Conservation (phyloP, 116 monocot species). For the Papilionanthe hybrid region DNA sequence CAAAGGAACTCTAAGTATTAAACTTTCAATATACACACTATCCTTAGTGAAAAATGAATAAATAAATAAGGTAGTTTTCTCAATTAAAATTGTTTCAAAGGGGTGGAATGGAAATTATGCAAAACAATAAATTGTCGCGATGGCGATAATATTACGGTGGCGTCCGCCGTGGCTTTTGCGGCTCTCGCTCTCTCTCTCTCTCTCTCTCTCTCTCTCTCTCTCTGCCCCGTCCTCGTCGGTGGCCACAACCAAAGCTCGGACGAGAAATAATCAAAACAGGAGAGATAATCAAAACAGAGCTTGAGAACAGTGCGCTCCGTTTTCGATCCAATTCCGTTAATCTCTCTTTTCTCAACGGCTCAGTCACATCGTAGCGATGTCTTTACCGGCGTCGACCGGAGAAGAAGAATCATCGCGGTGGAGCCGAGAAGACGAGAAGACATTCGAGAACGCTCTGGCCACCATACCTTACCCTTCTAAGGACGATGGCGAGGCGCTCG, state of each 20-base stretch:
- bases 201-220: too few relatives aligned
- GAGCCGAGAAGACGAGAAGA: conserved; percentile 46
- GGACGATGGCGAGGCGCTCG: neutral
- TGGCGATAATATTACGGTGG: neutral
- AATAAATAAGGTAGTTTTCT: too few relatives aligned
- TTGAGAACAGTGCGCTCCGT: neutral
- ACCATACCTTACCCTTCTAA: neutral
- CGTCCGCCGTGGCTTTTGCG: neutral
- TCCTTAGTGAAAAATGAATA: too few relatives aligned
- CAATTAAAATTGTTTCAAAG: neutral
- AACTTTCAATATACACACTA: too few relatives aligned
- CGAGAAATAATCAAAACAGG: too few relatives aligned
- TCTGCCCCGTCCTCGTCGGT: neutral
- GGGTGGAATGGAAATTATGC: neutral
- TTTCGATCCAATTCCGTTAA: too few relatives aligned
- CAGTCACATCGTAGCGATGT: neutral
- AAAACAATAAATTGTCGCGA: neutral
- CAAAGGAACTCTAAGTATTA: too few relatives aligned
- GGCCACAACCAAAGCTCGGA: too few relatives aligned
- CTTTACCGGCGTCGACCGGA: neutral
- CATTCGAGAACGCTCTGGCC: conserved; percentile 53
- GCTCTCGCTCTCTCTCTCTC: neutral
- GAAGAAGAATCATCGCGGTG: conserved; percentile 10
- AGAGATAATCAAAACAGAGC: too few relatives aligned
- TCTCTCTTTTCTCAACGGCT: neutral